Evolutionary conservation across 352 stramenopile species (phyloP), one percentile per base, ranked within the genome.

Genomic region (Pythium rishiriense): DNA sequence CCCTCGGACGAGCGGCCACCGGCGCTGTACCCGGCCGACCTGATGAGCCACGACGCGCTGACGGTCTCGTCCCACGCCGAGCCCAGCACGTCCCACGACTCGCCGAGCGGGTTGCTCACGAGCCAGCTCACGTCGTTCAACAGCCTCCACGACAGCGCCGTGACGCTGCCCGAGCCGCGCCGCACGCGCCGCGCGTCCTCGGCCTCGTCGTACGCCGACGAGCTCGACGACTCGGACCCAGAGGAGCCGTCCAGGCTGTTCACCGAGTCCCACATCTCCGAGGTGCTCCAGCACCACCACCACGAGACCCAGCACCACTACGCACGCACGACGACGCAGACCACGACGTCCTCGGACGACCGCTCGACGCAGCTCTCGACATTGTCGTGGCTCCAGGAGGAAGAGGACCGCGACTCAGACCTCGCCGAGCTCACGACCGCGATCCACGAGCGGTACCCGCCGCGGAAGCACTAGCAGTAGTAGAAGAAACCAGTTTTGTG

Each of bases 141-240:
- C 21, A 47, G 41, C 21, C 41, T 47, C 41, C 41, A 47, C 41
- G 41, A 47, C 41, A 47, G 41, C 41, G 41, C 19, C 17, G 24
- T 64, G 10, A 48, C 54, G 28, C 54, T 55, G 48, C 48, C 48
- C 15, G 7, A 8, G 10, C n/a, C 14, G 47, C 12, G 29, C 19
- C 55, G 56, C 15, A 31, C 17, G 8, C 48, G 41, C 4, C 49
- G 58, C 2, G 28, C 39, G 28, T 66, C 58, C 14, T 66, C 58
- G 29, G 48, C 41, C 19, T 59, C 58, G 39, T 66, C 58, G 14
- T 64, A 64, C 47, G 37, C 25, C 39, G 58, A 58, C 41, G 58
- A 47, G 8, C 39, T 66, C 9, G 55, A 62, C 42, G 55, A 62
- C 29, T 65, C 48, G 25, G 58, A 65, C 58, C 17, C 58, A 1